A percentile compares a stretch with the other conserved stretches of the same genome.
These are phyloP conservation scores for Musa balbisiana DNA, from an alignment of 202 grass and related monocot genomes.

Conservation along the genomic window DNA sequence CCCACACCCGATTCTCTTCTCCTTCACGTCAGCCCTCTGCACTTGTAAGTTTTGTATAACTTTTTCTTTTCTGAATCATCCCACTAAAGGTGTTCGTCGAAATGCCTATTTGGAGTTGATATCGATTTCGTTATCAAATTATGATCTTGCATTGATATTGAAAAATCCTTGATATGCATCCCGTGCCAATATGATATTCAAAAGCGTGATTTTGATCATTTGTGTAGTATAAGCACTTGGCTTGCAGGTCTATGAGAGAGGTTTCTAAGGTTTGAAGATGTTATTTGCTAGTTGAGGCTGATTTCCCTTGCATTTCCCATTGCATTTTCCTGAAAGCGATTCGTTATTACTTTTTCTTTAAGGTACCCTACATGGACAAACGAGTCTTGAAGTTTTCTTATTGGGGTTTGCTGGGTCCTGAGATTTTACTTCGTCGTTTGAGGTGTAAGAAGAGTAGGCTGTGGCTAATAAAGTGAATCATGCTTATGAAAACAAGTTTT, in stretches of 20 bases:
- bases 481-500: background rate
- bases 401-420: background rate
- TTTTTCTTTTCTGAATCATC: background rate
- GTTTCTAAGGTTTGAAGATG: background rate
- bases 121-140: background rate
- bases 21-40: constrained; percentile 71
- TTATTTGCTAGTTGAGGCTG: background rate
- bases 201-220: background rate
- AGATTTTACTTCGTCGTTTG: background rate
- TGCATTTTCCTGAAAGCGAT: background rate
- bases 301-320: background rate
- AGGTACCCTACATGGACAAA: background rate
- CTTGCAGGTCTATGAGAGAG: background rate
- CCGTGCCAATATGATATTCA: background rate
- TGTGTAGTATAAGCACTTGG: no score
- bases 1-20: constrained; percentile 69
- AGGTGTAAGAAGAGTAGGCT: background rate
- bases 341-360: background rate
- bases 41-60: constrained; percentile 51
- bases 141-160: no score
- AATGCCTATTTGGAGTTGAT: background rate
- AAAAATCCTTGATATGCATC: no score
- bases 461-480: background rate
- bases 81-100: constrained; percentile 8
- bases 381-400: background rate